These are phyloP conservation scores for Aspergillus sergii DNA, from an alignment of 2,329 filamentous ascomycete genomes.

Conservation along the genomic window DNA sequence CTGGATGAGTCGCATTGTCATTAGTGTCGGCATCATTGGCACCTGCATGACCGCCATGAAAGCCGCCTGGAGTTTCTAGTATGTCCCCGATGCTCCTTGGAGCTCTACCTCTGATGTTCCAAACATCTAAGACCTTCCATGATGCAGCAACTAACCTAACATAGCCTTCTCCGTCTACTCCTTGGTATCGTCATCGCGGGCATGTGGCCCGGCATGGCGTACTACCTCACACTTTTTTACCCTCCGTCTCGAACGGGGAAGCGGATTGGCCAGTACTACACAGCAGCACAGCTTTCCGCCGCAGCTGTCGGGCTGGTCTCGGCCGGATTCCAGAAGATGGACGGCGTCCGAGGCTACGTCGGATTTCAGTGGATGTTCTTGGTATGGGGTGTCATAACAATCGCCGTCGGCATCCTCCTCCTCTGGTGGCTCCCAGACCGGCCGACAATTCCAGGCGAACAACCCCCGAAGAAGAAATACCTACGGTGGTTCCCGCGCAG, in stretches of 20 bases:
- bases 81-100: constrained; percentile 29
- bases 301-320: constrained; percentile 88
- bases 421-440: constrained; percentile 92
- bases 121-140: background rate
- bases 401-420: constrained; percentile 70
- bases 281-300: constrained; percentile 83
- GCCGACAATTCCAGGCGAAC: constrained; percentile 66
- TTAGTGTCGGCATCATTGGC: constrained; percentile 82
- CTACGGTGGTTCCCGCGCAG: constrained; percentile 69
- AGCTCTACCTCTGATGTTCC: background rate
- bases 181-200: constrained; percentile 86
- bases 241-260: constrained; percentile 84
- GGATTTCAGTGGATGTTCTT: constrained; percentile 77
- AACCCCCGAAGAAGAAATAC: constrained; percentile 20
- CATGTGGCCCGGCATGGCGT: constrained; percentile 95
- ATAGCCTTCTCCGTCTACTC: constrained; percentile 72
- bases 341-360: constrained; percentile 72
- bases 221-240: constrained; percentile 90
- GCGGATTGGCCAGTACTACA: constrained; percentile 87
- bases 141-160: constrained; percentile 10
- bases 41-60: constrained; percentile 80
- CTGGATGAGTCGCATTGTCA: constrained; percentile 91
- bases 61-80: constrained; percentile 83
- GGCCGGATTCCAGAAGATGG: constrained; percentile 90
- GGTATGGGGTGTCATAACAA: constrained; percentile 75